Evolutionary conservation across 1,284 basidiomycete genomes (phyloP).

Genomic region (Ganoderma meredithae): DNA sequence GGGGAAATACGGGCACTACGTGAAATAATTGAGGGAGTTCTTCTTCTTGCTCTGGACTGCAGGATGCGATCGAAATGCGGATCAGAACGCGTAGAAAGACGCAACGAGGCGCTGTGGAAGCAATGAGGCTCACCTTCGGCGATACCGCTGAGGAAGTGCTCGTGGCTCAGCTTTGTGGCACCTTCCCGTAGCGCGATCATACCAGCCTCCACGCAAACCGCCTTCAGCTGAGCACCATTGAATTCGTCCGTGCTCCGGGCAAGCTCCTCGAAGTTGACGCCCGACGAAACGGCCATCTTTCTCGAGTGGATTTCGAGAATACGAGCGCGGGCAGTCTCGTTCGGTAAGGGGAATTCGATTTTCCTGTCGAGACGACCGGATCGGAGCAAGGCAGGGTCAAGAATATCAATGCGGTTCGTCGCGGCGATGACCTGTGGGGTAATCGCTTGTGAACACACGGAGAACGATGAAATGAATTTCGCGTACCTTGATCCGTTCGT

Average conservation of each 20-base stretch:
- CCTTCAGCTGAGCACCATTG: slow-evolving; percentile 84
- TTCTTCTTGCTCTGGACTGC: slow-evolving; percentile 96
- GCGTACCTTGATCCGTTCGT: slow-evolving; percentile 93
- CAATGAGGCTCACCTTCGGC: slow-evolving; percentile 72
- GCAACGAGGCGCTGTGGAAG: slow-evolving; percentile 12
- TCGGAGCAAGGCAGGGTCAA: slow-evolving; percentile 82
- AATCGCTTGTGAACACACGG: not conserved
- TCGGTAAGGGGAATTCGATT: slow-evolving; percentile 84
- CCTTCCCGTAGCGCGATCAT: slow-evolving; percentile 98
- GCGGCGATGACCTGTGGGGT: slow-evolving; percentile 90
- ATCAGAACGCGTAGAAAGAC: slow-evolving; percentile 32
- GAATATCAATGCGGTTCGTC: slow-evolving; percentile 98
- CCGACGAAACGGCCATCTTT: slow-evolving; percentile 87
- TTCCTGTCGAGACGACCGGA: slow-evolving; percentile 82
- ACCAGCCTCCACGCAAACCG: slow-evolving; percentile 96
- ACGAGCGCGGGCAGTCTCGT: slow-evolving; percentile 74
- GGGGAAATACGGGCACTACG: slow-evolving; percentile 52
- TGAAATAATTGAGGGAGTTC: slow-evolving; percentile 92
- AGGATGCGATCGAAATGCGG: slow-evolving; percentile 7
- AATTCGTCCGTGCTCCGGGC: slow-evolving; percentile 82
- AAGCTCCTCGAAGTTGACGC: slow-evolving; percentile 82
- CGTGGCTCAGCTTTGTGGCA: slow-evolving; percentile 88
- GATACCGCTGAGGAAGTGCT: slow-evolving; percentile 94
- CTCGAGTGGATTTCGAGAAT: slow-evolving; percentile 87
- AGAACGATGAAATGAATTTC: slow-evolving; percentile 6